These are phyloP conservation scores for Phytopythium ostracodes DNA, from an alignment of 352 stramenopile species.

Conservation along the genomic window DNA sequence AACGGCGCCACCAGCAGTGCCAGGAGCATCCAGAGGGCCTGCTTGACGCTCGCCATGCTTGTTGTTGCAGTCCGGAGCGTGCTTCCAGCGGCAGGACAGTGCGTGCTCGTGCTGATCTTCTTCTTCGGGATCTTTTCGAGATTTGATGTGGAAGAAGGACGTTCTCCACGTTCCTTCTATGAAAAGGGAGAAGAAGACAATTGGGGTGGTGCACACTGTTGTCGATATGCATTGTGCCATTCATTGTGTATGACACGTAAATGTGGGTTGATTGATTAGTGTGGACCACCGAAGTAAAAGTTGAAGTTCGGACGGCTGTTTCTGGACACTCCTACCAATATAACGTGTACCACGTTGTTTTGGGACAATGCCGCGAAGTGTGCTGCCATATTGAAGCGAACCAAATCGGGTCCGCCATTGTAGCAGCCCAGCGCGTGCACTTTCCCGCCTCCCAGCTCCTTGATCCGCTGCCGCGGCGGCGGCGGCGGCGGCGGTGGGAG, in stretches of 20 bases:
- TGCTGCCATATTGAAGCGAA: too few species aligned
- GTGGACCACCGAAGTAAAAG: too few species aligned
- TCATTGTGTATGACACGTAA: too few species aligned
- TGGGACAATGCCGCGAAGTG: too few species aligned
- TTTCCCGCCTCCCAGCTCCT: too few species aligned
- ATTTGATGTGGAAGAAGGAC: neutral
- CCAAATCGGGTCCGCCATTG: too few species aligned
- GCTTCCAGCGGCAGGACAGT: neutral
- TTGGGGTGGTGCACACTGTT: neutral
- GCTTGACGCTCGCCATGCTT: constrained; percentile 2
- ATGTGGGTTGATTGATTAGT: neutral
- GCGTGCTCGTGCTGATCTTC: neutral
- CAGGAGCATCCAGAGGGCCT: neutral
- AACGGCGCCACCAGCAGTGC: constrained; percentile 3
- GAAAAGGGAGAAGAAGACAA: neutral
- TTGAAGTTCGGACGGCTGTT: too few species aligned
- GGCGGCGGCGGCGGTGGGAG: too few species aligned
- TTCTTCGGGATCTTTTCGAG: neutral
- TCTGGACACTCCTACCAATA: too few species aligned
- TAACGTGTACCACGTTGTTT: too few species aligned
- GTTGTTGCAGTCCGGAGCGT: neutral
- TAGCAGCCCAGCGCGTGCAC: too few species aligned
- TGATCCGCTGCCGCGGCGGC: too few species aligned
- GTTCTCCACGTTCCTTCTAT: neutral
- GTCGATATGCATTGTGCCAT: neutral